Evolutionary conservation across 2,329 filamentous ascomycete genomes (phyloP).

Genomic region (Beauveria asiatica): DNA sequence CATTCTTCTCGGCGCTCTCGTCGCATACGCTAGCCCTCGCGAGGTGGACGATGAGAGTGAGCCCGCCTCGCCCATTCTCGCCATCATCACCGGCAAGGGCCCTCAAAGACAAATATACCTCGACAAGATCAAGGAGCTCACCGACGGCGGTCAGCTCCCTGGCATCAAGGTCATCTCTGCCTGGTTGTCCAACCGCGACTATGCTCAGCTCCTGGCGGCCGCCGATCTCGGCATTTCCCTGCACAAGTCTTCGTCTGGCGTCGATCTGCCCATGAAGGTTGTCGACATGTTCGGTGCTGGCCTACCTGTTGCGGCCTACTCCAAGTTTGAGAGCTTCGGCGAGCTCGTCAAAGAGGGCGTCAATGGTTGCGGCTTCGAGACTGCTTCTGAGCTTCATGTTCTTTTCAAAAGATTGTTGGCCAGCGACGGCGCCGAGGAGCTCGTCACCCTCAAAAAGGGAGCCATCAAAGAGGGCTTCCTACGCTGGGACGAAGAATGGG

Average conservation of each 20-base stretch:
- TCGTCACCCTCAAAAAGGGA: slow-evolving; percentile 56
- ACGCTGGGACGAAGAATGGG: slow-evolving; percentile 92
- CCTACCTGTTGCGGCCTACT: slow-evolving; percentile 81
- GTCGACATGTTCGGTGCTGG: slow-evolving; percentile 98
- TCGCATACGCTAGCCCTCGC: slow-evolving; percentile 54
- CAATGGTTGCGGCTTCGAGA: slow-evolving; percentile 81
- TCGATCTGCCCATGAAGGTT: slow-evolving; percentile 97
- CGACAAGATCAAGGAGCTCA: slow-evolving; percentile 52
- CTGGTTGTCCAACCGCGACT: slow-evolving; percentile 78
- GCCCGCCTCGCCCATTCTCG: slow-evolving; percentile 58
- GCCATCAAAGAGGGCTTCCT: slow-evolving; percentile 65
- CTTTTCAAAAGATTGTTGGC: slow-evolving; percentile 58
- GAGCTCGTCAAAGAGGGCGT: slow-evolving; percentile 83
- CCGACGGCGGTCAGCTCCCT: slow-evolving; percentile 52
- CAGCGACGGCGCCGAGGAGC: slow-evolving; percentile 38
- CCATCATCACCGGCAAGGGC: slow-evolving; percentile 90
- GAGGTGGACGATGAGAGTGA: slow-evolving; percentile 30
- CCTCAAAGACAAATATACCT: slow-evolving; percentile 74
- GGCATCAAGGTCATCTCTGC: slow-evolving; percentile 69
- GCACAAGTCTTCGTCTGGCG: slow-evolving; percentile 87
- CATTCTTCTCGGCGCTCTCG: slow-evolving; percentile 73
- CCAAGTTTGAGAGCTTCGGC: slow-evolving; percentile 74
- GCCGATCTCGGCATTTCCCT: slow-evolving; percentile 87
- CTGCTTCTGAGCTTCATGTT: slow-evolving; percentile 53
- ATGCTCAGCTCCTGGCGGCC: slow-evolving; percentile 72